These are phyloP conservation scores for Nidularia pulvinata DNA, from an alignment of 768 basidiomycete species.

Conservation along the genomic window DNA sequence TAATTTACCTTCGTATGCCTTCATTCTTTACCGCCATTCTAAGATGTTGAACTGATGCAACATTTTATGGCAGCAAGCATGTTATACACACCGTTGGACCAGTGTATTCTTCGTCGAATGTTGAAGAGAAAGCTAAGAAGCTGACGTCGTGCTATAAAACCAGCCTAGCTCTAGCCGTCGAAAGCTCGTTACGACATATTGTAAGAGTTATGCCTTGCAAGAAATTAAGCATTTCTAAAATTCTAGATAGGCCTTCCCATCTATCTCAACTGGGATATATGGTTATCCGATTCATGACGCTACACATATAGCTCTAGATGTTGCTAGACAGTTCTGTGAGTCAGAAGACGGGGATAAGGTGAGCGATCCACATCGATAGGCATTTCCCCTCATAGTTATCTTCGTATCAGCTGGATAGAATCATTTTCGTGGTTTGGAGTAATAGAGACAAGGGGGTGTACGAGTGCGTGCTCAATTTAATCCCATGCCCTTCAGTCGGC, in stretches of 20 bases:
- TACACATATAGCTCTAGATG: constrained; percentile 65
- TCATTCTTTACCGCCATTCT: neutral
- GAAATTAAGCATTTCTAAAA: no score
- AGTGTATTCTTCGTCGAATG: constrained; percentile 44
- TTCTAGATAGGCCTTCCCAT: constrained; percentile 67
- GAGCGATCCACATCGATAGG: constrained; percentile 14
- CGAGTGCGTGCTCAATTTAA: constrained; percentile 46
- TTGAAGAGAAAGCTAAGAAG: constrained; percentile 44
- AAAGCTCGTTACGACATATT: constrained; percentile 61
- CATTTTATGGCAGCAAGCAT: constrained; percentile 43
- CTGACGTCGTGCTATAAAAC: constrained; percentile 69
- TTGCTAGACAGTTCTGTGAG: constrained; percentile 58
- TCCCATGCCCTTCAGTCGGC: neutral
- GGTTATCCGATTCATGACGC: constrained; percentile 77
- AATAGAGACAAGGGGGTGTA: constrained; percentile 64
- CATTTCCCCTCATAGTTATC: neutral
- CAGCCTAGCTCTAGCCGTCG: constrained; percentile 61
- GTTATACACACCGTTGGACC: constrained; percentile 88
- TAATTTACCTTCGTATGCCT: constrained; percentile 67
- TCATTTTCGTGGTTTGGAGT: constrained; percentile 77
- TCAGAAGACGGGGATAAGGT: constrained; percentile 47
- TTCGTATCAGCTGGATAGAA: constrained; percentile 53
- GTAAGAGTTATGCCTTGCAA: no score
- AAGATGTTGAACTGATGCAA: neutral
- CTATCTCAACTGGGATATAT: constrained; percentile 79